Evolutionary conservation across 2,329 filamentous ascomycete genomes (phyloP), one percentile per base, ranked within the genome.

Genomic region (Geosmithia morbida): DNA sequence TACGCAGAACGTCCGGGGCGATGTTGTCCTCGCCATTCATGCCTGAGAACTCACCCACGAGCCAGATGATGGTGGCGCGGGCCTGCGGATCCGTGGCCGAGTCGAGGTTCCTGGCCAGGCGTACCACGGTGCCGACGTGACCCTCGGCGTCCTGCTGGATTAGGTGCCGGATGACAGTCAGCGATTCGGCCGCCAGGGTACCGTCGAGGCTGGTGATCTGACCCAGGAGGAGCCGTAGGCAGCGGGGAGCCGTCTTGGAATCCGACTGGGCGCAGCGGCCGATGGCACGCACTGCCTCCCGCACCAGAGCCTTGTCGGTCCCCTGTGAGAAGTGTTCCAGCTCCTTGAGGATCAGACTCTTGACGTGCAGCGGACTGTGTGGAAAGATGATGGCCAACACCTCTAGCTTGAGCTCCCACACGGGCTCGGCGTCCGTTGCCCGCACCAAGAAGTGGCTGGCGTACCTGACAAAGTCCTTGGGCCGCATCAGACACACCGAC

Each of bases 31-130:
- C 82, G 10, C 82, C 77, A 48, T 87, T 79, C 2, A 84, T 64
- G 0, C 87, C 87, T 0, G 90, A 80, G 56, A 94, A 97, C 63
- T 98, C 92, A 43, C 92, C 92, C 0, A 97, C 89, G 1, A 98
- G 77, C 92, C 92, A 98, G 55, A 98, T 85, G 52, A 98, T 96
- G 45, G 87, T 95, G 2, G 92, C 92, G 53, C 92, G 77, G 3
- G 92, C 92, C 51, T 88, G 83, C 1, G 92, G 81, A 51, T 92
- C 89, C 0, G 85, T 87, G 2, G 88, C 86, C 3, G 83, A 85
- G 58, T 96, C 92, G 2, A 98, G 76, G 51, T 95, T 89, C 64
- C 88, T 92, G 6, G 92, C 92, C 45, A 98, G 68, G 44, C 87
- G 78, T 33, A 97, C 79, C 1, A 97, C 88, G 0, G 92, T 98